Percentiles rank a stretch among this genome's conserved stretches.
Evolutionary conservation across 2,329 filamentous ascomycete species (phyloP).

Genomic region (Corinectria fuckeliana): DNA sequence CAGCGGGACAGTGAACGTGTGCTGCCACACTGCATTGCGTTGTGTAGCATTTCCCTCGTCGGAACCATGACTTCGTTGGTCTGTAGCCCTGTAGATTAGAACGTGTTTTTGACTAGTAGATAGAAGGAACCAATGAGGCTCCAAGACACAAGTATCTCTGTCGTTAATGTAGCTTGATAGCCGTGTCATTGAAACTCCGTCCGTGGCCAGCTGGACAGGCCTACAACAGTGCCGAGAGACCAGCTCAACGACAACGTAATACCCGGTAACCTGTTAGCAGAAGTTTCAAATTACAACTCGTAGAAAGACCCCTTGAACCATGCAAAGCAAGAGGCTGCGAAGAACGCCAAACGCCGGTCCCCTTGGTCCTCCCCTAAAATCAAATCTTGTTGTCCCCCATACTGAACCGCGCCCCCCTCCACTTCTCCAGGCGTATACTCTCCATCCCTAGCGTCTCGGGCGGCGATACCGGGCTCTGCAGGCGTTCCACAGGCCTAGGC

Average conservation of each 20-base stretch:
- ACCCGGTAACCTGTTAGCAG: neutral
- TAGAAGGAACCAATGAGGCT: too few species aligned
- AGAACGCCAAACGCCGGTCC: neutral
- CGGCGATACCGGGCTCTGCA: constrained; percentile 24
- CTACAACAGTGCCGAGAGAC: neutral
- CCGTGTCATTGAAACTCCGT: too few species aligned
- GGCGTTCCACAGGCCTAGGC: constrained; percentile 21
- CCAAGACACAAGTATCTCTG: too few species aligned
- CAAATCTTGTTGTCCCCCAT: constrained; percentile 29
- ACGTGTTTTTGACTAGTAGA: too few species aligned
- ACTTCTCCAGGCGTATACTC: constrained; percentile 21
- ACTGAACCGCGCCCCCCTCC: constrained; percentile 18
- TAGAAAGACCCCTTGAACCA: neutral
- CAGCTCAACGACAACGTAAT: neutral
- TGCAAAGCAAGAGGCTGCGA: neutral
- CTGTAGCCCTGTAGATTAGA: too few species aligned
- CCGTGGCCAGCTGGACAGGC: neutral
- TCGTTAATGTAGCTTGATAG: too few species aligned
- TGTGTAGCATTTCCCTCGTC: neutral
- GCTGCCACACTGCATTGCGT: neutral
- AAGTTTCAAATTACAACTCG: neutral
- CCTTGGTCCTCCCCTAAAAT: neutral
- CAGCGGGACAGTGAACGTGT: neutral
- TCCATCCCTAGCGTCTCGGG: constrained; percentile 1
- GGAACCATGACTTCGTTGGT: neutral